Conservation (phyloP, 345 rosid genomes). For the Salix koriyanagi region DNA sequence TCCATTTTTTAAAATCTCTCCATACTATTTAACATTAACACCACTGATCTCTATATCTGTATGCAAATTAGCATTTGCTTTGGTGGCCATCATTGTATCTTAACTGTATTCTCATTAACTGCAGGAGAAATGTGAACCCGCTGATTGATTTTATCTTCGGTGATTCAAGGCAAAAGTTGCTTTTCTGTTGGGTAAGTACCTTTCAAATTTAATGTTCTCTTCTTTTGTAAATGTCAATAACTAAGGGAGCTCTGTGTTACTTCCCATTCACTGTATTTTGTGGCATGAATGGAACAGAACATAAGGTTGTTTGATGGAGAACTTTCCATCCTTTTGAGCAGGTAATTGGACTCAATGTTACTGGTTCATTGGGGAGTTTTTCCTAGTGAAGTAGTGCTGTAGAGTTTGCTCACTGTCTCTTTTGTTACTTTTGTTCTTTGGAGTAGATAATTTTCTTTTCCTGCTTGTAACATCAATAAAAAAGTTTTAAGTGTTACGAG, state of each 20-base stretch:
- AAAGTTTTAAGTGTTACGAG: background rate
- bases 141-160: constrained; percentile 17
- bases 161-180: constrained; percentile 14
- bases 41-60: background rate
- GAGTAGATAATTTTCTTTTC: background rate
- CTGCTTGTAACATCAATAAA: background rate
- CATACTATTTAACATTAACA: background rate
- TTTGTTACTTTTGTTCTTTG: background rate
- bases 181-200: constrained; percentile 29
- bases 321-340: background rate
- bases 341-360: background rate
- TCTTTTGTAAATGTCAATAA: background rate
- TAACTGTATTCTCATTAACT: background rate
- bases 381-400: background rate
- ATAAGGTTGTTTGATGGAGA: background rate
- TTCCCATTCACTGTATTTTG: background rate
- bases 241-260: background rate
- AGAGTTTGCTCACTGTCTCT: background rate
- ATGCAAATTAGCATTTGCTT: background rate
- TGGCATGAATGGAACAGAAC: background rate
- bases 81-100: background rate
- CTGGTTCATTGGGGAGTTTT: background rate
- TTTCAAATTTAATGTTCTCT: background rate
- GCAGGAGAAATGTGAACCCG: constrained; percentile 19
- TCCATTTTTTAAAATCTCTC: background rate